These are phyloP conservation scores for Spatholobus suberectus DNA, from an alignment of 306 rosid species.

Conservation along the genomic window DNA sequence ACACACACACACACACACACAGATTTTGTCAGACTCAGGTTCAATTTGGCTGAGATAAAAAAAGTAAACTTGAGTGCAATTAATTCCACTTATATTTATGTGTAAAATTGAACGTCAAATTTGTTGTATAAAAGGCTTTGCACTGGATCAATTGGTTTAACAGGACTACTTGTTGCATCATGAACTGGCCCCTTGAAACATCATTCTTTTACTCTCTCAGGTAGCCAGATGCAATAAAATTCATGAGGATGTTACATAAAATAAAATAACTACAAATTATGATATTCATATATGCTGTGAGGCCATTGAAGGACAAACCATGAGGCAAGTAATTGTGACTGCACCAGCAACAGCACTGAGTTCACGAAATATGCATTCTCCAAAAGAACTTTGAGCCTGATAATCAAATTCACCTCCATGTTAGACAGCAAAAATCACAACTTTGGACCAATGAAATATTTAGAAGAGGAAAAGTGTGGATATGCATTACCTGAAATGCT, in stretches of 20 bases:
- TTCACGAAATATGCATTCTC: slow-evolving; percentile 72
- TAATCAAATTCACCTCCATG: slow-evolving; percentile 23
- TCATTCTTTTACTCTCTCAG: neutral
- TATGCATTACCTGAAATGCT: slow-evolving; percentile 68
- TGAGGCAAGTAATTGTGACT: slow-evolving; percentile 84
- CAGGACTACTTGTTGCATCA: neutral
- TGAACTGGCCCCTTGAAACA: neutral
- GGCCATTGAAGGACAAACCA: slow-evolving; percentile 59
- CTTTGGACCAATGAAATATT: neutral
- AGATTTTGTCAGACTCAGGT: neutral
- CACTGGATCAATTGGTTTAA: neutral
- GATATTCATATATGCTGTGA: slow-evolving; percentile 10
- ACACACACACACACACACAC: too few relatives aligned
- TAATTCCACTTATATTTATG: neutral
- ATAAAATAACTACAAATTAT: neutral
- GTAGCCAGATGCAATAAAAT: neutral
- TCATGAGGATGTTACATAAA: neutral
- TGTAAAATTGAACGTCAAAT: neutral
- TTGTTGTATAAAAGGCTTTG: slow-evolving; percentile 6
- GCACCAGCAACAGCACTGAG: slow-evolving; percentile 88
- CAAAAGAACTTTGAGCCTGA: slow-evolving; percentile 70
- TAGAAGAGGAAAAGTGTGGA: neutral
- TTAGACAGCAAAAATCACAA: slow-evolving; percentile 38
- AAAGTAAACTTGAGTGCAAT: neutral
- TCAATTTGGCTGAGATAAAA: neutral